A percentile compares a stretch with the other conserved stretches of the same genome.
phyloP scores from a whole-genome alignment of 2,329 filamentous ascomycete species.

The Gaeumannomyces tritici region DNA sequence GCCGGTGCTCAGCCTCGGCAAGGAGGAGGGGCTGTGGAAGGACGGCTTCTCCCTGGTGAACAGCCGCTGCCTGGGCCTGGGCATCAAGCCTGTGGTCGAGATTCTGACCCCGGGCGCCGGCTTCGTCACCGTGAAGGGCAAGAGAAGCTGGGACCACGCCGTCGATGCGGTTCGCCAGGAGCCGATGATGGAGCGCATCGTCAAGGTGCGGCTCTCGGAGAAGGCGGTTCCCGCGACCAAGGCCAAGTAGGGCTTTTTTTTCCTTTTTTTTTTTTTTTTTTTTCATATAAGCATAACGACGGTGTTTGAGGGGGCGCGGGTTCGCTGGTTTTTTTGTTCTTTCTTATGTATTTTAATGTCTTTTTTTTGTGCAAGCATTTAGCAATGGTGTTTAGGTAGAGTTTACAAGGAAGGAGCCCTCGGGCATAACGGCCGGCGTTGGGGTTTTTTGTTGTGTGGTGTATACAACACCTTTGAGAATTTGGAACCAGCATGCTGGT shows the following conservation, averaged over 20 bases:
- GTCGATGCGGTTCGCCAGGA: neutral
- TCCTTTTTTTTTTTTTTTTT: neutral
- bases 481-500: no score
- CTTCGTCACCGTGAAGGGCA: slow-evolving; percentile 27
- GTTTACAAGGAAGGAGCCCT: no score
- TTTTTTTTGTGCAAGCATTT: no score
- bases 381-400: no score
- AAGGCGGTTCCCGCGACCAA: neutral
- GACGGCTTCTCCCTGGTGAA: neutral
- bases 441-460: no score
- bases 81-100: slow-evolving; percentile 15
- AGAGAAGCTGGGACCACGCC: neutral
- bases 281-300: neutral
- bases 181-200: neutral
- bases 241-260: neutral
- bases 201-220: neutral
- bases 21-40: neutral
- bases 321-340: neutral
- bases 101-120: slow-evolving; percentile 28
- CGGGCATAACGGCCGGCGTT: no score
- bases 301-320: no score
- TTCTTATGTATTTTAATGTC: no score
- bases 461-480: no score
- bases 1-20: neutral
- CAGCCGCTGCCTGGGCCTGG: neutral